Base-by-base conservation (phyloP, 805 yeast species). In the Nakazawaea populi region DNA sequence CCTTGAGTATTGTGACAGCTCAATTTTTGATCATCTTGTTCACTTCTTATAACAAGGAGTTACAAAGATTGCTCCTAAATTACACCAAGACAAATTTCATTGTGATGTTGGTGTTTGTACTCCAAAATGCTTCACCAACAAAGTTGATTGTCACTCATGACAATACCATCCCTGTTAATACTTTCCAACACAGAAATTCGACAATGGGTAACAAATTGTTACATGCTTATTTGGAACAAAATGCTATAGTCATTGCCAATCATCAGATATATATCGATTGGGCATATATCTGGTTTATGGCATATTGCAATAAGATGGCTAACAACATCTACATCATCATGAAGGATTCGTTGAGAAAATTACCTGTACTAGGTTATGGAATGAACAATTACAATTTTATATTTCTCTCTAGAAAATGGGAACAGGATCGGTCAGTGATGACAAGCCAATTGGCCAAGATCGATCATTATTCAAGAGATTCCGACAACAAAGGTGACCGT, bases 241-340 rank as follows among this genome's bases (percentile, higher is more conserved):
- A 54, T 12, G 71, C 72, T 11, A 58, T 92, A 2, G 64, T 85
- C 44, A 83, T 91, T 36, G 80, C 94, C n/a, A 92, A 92, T 63
- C 98, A 92, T 66, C 97, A 91, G 68, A 85, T 92, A 28, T 92
- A 92, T 64, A 82, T 92, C 4, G 99, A 92, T 64, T 92, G 99
- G 99, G 74, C 87, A 9, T 90, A 80, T 59, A 58, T 89, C 50
- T 92, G 99, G 99, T 92, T 88, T 80, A 54, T 87, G 24, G 72
- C 87, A 0, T 86, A 88, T 63, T 76, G 90, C 5, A 79, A 89
- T 10, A 65, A 74, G n/a, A 65, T 83, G 42, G 79, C 84, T 7
- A 86, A 85, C 38, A 74, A 79, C 45, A 73, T 91, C 8, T 81
- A 76, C 58, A 89, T 92, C 52, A 77, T 89, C 54, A 72, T 91